Base-by-base conservation (phyloP, 2,329 filamentous ascomycete species). In the Phoma sp. region DNA sequence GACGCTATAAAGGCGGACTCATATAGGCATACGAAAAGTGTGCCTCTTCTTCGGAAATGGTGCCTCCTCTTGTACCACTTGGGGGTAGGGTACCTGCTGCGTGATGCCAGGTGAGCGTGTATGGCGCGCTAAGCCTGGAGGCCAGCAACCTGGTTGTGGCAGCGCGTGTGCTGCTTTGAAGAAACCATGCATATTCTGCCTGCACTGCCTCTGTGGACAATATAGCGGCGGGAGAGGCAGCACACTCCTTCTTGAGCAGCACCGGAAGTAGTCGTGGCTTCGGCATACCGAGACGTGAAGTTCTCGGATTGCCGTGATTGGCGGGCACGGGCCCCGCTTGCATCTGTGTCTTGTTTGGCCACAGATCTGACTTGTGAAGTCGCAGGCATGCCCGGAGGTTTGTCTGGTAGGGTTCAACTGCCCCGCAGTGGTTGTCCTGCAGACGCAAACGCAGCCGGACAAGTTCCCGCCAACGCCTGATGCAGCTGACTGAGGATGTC, bases 11-110 rank as follows among this genome's bases (percentile, higher is more conserved):
- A 42, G 29, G 20, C 29, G 15, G 30, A 29, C 12, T 33, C 23
- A 50, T 55, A 50, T 42, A 46, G 40, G 20, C 39, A 55, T 42
- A 46, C 34, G 36, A 42, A 43, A 30, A 38, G 30, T 32, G 47
- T 42, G 51, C 39, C 28, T 46, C 36, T 47, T 6, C 5, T 36
- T 32, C 18, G 32, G 42, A 37, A 46, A 42, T 33, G 36, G 47
- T 47, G 47, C 42, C 47, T 56, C 38, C n/a, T 42, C 36, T 37
- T 50, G 52, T 55, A 47, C 34, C n/a, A 50, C 45, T 55, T 37
- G 20, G 28, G n/a, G 25, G 30, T 42, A 49, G 46, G 39, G 36
- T 54, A 42, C 42, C 36, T 56, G 40, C 34, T 50, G 52, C 34
- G 30, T 42, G 42, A 50, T 32, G 37, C 25, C 32, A 47, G 37